A percentile compares a stretch with the other conserved stretches of the same genome.
Evolutionary conservation across 495 filamentous ascomycete species (phyloP).

Genomic region (Aspergillus indologenus): DNA sequence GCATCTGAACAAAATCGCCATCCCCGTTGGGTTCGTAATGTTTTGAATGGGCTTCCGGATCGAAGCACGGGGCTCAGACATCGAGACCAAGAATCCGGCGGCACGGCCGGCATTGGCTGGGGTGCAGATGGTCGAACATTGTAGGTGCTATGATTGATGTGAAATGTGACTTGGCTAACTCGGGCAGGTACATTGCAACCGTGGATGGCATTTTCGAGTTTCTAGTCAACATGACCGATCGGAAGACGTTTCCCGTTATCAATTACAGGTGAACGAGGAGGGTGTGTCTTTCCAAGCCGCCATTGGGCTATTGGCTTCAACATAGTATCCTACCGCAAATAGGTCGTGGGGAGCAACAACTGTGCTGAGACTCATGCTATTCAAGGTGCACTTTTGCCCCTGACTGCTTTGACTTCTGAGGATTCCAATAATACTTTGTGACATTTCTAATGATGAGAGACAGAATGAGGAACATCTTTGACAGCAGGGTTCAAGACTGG

Average conservation of each 20-base stretch:
- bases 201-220: slow-evolving; percentile 74
- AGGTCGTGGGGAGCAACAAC: neutral
- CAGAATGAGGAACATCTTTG: neutral
- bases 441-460: neutral
- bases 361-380: neutral
- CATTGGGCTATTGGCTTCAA: neutral
- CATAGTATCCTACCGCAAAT: neutral
- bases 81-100: slow-evolving; percentile 39
- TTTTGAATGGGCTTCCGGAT: slow-evolving; percentile 42
- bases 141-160: slow-evolving; percentile 48
- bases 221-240: slow-evolving; percentile 59
- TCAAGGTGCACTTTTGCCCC: neutral
- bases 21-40: slow-evolving; percentile 42
- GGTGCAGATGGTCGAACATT: slow-evolving; percentile 64
- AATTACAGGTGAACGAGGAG: slow-evolving; percentile 47
- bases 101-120: slow-evolving; percentile 68
- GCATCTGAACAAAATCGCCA: slow-evolving; percentile 38
- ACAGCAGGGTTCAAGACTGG: neutral
- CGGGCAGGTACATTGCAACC: slow-evolving; percentile 64
- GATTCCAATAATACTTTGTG: no score
- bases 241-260: slow-evolving; percentile 63
- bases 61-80: slow-evolving; percentile 30
- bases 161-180: slow-evolving; percentile 9
- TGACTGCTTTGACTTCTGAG: no score
- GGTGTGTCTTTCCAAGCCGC: neutral